These are phyloP conservation scores for Entoloma clypeatum DNA, from an alignment of 1,284 basidiomycete genomes.

Conservation along the genomic window DNA sequence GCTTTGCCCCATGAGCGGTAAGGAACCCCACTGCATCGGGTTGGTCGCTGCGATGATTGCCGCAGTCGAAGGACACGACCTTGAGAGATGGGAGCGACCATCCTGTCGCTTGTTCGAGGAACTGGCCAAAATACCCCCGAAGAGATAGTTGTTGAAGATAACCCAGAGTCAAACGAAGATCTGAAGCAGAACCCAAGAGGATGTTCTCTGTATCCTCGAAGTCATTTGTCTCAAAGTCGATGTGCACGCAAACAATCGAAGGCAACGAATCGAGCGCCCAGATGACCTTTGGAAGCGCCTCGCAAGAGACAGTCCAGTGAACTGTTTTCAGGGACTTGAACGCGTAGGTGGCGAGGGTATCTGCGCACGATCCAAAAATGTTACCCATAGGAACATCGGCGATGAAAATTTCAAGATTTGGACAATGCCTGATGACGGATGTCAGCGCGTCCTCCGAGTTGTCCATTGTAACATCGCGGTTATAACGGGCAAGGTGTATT, in stretches of 20 bases:
- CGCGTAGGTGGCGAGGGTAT: conserved; percentile 52
- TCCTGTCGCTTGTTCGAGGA: conserved; percentile 60
- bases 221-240: conserved; percentile 44
- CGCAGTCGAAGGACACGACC: conserved; percentile 50
- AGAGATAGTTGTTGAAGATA: conserved; percentile 58
- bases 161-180: conserved; percentile 52
- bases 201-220: conserved; percentile 24
- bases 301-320: conserved; percentile 53
- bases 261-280: conserved; percentile 61
- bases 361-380: conserved; percentile 56
- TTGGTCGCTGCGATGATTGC: conserved; percentile 40
- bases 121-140: conserved; percentile 53
- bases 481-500: conserved; percentile 55
- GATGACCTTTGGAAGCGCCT: conserved; percentile 57
- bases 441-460: conserved; percentile 45
- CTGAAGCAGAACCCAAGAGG: conserved; percentile 54
- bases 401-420: conserved; percentile 67
- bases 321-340: conserved; percentile 50
- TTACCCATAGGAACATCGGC: conserved; percentile 56
- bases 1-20: conserved; percentile 46
- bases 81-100: conserved; percentile 62
- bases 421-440: conserved; percentile 55
- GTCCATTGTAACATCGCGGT: conserved; percentile 33
- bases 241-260: conserved; percentile 46
- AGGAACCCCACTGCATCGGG: conserved; percentile 62